These are phyloP conservation scores for Pseudoturritis turrita DNA, from an alignment of 345 rosid genomes.

Conservation along the genomic window DNA sequence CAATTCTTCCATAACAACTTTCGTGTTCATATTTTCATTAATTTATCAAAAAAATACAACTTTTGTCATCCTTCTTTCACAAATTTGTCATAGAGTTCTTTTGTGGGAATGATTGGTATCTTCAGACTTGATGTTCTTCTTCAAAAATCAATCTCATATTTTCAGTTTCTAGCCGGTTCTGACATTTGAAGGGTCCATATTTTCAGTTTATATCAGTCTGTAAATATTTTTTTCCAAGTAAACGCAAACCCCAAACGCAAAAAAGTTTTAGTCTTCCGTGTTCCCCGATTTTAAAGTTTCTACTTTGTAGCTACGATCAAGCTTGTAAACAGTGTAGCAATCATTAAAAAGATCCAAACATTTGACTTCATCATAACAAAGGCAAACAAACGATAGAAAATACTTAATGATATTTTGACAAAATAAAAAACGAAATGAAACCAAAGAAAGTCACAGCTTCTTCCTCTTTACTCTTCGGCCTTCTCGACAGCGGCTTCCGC, in stretches of 20 bases:
- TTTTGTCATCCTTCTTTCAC: too few species aligned
- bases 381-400: conserved; percentile 2
- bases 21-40: too few species aligned
- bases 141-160: too few species aligned
- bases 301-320: not conserved
- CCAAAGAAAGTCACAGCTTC: conserved; percentile 11
- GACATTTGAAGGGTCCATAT: too few species aligned
- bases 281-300: not conserved
- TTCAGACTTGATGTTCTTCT: too few species aligned
- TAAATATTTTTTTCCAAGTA: not conserved
- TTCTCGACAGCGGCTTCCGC: conserved; percentile 13
- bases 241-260: not conserved
- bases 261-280: not conserved
- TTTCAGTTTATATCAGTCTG: too few species aligned
- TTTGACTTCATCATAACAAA: conserved; percentile 3
- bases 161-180: too few species aligned
- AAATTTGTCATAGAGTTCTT: too few species aligned
- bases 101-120: too few species aligned
- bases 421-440: not conserved
- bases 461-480: conserved; percentile 14
- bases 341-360: conserved; percentile 1
- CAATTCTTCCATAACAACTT: too few species aligned
- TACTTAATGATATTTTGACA: not conserved
- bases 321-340: not conserved
- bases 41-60: too few species aligned